Conservation (phyloP, 768 basidiomycete genomes). For the Lentinula lateritia region DNA sequence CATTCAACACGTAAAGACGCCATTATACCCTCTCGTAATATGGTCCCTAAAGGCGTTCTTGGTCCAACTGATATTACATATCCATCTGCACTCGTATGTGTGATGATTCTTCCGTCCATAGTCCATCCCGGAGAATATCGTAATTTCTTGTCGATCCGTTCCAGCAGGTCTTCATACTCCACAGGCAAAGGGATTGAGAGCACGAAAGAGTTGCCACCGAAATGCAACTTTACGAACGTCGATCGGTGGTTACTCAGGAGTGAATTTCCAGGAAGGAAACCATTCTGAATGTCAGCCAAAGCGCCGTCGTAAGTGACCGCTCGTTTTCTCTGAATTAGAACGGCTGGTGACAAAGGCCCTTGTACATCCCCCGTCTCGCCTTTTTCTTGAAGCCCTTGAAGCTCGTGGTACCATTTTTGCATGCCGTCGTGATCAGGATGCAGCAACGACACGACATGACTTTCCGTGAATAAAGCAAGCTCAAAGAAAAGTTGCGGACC, state of each 20-base stretch:
- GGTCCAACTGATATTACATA: not conserved
- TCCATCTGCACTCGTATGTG: not conserved
- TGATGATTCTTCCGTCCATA: not conserved
- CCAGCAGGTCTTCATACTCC: conserved; percentile 1
- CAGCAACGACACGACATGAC: not conserved
- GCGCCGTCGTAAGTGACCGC: not conserved
- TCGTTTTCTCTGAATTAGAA: not conserved
- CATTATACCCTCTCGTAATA: not conserved
- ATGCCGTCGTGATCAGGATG: not conserved
- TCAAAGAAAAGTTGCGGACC: not conserved
- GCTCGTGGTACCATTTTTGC: not conserved
- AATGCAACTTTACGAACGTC: conserved; percentile 4
- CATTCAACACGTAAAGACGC: not conserved
- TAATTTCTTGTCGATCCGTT: conserved; percentile 5
- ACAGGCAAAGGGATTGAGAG: not conserved
- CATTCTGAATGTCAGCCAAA: not conserved
- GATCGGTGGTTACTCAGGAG: not conserved
- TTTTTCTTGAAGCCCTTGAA: not conserved
- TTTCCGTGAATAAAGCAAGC: not conserved
- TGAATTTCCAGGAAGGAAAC: not conserved
- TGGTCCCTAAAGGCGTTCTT: not conserved
- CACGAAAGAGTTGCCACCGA: not conserved
- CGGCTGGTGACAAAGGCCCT: not conserved
- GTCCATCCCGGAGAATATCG: not conserved
- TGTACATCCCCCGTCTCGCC: not conserved